phyloP scores from a whole-genome alignment of 495 filamentous ascomycete genomes.

The Hamigera avellanea region DNA sequence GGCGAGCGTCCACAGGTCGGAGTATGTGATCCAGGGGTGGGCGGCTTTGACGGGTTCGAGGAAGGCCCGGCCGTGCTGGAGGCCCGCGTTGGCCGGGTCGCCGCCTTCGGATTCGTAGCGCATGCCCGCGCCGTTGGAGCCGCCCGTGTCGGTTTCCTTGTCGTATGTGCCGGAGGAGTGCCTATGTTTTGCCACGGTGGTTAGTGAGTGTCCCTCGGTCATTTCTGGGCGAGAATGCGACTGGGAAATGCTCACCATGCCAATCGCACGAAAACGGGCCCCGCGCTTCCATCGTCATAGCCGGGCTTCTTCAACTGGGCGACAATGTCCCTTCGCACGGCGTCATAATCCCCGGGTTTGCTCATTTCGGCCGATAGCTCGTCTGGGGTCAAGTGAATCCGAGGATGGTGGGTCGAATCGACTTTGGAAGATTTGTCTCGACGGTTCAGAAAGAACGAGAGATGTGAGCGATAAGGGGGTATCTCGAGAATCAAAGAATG shows the following conservation, averaged over 20 bases:
- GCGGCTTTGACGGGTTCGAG: conserved; percentile 45
- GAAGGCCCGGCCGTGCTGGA: conserved; percentile 51
- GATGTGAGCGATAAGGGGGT: too few relatives aligned
- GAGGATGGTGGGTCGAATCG: too few relatives aligned
- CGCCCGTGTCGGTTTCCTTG: conserved; percentile 43
- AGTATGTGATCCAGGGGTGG: conserved; percentile 53
- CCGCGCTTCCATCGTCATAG: conserved; percentile 53
- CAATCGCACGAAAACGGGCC: conserved; percentile 49
- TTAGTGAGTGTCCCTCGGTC: too few relatives aligned
- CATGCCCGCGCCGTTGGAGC: conserved; percentile 54
- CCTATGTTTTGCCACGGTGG: conserved; percentile 13
- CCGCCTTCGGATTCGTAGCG: conserved; percentile 52
- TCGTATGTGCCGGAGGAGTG: conserved; percentile 53
- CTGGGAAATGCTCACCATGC: conserved; percentile 38
- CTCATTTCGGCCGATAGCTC: conserved; percentile 30
- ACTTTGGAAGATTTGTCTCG: too few relatives aligned
- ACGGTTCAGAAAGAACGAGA: too few relatives aligned
- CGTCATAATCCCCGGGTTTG: conserved; percentile 32
- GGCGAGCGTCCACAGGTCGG: conserved; percentile 51
- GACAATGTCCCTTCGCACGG: conserved; percentile 42
- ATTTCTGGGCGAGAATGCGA: conserved; percentile 1
- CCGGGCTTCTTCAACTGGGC: conserved; percentile 43
- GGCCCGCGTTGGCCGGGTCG: conserved; percentile 51
- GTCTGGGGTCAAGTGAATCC: conserved; percentile 6
- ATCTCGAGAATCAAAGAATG: too few relatives aligned